These are phyloP conservation scores for Globisporangium takayamanum DNA, from an alignment of 352 stramenopile genomes.

Conservation along the genomic window DNA sequence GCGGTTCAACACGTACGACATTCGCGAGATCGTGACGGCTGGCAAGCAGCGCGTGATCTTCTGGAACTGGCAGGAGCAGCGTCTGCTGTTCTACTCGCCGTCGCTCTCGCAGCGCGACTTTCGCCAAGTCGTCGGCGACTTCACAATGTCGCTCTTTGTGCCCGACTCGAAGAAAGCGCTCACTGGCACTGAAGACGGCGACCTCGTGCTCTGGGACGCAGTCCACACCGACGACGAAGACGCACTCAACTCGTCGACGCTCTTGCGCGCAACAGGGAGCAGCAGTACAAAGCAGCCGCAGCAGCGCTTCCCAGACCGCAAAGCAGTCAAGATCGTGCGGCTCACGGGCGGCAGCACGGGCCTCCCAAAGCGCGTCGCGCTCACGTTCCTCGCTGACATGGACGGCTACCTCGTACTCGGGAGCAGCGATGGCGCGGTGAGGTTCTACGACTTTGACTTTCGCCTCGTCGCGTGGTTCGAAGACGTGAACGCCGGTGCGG, in stretches of 20 bases:
- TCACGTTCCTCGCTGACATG: conserved; percentile 68
- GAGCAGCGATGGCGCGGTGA: conserved; percentile 84
- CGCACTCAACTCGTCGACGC: conserved; percentile 15
- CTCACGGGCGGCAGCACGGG: conserved; percentile 39
- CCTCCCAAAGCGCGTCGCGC: conserved; percentile 38
- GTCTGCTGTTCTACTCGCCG: conserved; percentile 78
- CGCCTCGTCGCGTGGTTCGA: conserved; percentile 92
- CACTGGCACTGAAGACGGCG: conserved; percentile 81
- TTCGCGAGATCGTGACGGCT: conserved; percentile 87
- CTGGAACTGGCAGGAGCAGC: conserved; percentile 83
- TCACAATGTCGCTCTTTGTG: conserved; percentile 86
- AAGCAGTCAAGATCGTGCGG: conserved; percentile 79
- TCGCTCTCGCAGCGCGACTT: conserved; percentile 82
- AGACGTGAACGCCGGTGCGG: conserved; percentile 86
- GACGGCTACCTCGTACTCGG: conserved; percentile 88
- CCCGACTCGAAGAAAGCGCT: conserved; percentile 78
- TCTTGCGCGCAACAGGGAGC: neutral
- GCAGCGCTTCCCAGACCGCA: conserved; percentile 49
- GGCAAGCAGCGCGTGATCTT: conserved; percentile 84
- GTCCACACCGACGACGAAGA: conserved; percentile 24
- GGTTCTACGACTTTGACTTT: conserved; percentile 93
- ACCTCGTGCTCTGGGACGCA: conserved; percentile 86
- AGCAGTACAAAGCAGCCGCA: neutral
- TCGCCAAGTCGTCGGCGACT: conserved; percentile 70
- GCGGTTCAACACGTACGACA: conserved; percentile 87